These are phyloP conservation scores for Hypomontagnella submonticulosa DNA, from an alignment of 495 filamentous ascomycete genomes.

Conservation along the genomic window DNA sequence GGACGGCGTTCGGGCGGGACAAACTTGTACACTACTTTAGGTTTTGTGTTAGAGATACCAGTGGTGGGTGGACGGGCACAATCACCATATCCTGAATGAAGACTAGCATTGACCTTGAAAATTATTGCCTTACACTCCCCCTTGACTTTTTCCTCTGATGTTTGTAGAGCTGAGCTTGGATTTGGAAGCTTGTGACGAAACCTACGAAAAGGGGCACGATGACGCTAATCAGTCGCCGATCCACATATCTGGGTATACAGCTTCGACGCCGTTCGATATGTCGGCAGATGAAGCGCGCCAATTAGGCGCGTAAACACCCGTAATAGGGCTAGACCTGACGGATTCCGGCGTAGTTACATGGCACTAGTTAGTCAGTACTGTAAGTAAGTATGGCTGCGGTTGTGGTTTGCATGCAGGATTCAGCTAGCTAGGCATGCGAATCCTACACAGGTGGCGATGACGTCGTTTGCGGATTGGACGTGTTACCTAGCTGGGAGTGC, in stretches of 20 bases:
- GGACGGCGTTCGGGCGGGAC: constrained; percentile 39
- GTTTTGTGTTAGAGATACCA: constrained; percentile 37
- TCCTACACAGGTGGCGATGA: constrained; percentile 12
- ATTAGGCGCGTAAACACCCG: no score
- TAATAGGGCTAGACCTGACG: no score
- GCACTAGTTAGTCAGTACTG: no score
- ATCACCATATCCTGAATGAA: constrained; percentile 31
- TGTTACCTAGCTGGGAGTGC: no score
- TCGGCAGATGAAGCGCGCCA: no score
- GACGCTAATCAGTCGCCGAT: background rate
- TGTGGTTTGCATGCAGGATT: background rate
- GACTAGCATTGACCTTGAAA: constrained; percentile 25
- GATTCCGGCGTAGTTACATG: no score
- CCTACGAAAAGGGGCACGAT: background rate
- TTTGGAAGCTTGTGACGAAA: background rate
- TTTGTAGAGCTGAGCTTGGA: background rate
- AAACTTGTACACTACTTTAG: constrained; percentile 34
- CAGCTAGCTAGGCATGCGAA: background rate
- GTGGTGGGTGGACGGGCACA: constrained; percentile 36
- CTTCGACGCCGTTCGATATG: constrained; percentile 1
- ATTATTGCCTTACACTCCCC: background rate
- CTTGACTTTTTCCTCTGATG: background rate
- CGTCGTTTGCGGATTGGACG: constrained; percentile 2
- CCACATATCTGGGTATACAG: background rate
- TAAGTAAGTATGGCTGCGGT: no score